Base-by-base conservation (phyloP, 23 red algal genomes). In the Agarophyton chilense region DNA sequence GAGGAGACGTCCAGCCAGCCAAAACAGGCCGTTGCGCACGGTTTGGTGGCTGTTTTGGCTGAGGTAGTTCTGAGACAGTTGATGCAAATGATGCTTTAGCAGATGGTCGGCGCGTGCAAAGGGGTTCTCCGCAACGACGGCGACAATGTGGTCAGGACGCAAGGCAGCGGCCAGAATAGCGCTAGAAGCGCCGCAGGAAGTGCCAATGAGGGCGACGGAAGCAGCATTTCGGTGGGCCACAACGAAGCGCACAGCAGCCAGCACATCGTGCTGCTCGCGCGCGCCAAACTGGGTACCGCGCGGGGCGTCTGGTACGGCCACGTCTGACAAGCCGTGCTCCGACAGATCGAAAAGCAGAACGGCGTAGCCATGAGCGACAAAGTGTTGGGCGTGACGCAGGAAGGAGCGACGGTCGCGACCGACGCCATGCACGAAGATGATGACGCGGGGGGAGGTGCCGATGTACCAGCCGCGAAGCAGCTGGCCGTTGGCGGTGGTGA, bases 81-180 rank as follows among this genome's bases (percentile, higher is more conserved):
- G 61, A 26, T 93, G 72, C 64, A 98, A 62, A 63, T 98, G 96
- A 53, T 92, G 92, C 1, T 65, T 31, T 28, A 98, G 80, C 44
- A 98, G 84, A 18, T 93, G 81, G 18, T 83, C 93, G 9, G 96
- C 88, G 9, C 92, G 72, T 2, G 96, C 61, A 55, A 98, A 94
- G 1, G 96, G 96, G 58, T 98, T 98, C 56, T 98, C 96, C 10
- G 92, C 96, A 3, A 98, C 86, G 67, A 98, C 80, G 29, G 73
- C 74, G 29, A 53, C 89, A 16, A 93, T 67, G 14, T 74, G 56
- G 26, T 78, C 22, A 28, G 84, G 42, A 10, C 52, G 79, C 13
- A 78, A 9, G n/a, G 95, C 89, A 8, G 91, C 90, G 25, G 96
- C 96, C 28, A 92, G 79, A 21, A 98, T 89, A 7, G 91, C 77